These are phyloP conservation scores for Helianthus tuberosus DNA, from an alignment of 129 eudicot species.

Conservation along the genomic window DNA sequence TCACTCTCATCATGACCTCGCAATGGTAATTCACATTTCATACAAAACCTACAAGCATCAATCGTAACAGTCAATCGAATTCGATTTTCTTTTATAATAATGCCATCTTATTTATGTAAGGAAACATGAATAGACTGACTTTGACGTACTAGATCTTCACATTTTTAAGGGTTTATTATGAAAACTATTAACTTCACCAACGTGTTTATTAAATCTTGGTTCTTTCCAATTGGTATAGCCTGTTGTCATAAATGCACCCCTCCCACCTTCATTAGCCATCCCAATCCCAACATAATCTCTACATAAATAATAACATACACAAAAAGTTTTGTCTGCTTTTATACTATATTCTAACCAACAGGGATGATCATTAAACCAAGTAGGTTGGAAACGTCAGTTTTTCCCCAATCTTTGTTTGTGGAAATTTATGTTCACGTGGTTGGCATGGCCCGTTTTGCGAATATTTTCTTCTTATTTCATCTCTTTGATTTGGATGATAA, in stretches of 20 bases:
- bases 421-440: no score
- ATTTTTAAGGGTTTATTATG: not conserved
- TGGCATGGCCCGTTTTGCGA: no score
- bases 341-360: no score
- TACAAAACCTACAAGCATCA: constrained; percentile 1
- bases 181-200: constrained; percentile 8
- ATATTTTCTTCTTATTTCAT: no score
- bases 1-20: no score
- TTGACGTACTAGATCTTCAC: constrained; percentile 10
- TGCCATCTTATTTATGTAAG: constrained; percentile 2
- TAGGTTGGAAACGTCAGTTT: no score
- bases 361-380: no score
- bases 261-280: not conserved
- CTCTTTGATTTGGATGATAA: no score
- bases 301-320: not conserved
- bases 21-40: constrained; percentile 5
- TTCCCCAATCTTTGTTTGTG: no score
- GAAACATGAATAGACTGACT: not conserved
- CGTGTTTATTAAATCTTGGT: not conserved
- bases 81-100: not conserved
- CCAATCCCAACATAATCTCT: not conserved
- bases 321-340: no score
- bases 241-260: constrained; percentile 1
- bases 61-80: not conserved
- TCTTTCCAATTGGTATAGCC: constrained; percentile 5